Conservation (phyloP, 306 rosid genomes). For the Betula pendula region DNA sequence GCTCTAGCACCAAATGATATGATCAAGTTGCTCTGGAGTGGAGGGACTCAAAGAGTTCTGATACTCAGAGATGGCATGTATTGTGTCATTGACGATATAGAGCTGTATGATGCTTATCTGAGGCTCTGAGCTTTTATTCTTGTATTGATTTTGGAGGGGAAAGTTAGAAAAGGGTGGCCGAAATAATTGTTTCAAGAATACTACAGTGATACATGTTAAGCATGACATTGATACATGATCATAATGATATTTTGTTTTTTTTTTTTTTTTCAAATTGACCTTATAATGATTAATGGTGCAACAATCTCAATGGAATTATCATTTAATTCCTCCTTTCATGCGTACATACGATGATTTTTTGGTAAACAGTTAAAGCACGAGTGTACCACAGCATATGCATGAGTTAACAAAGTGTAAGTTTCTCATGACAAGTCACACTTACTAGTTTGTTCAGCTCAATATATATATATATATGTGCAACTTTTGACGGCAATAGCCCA, state of each 20-base stretch:
- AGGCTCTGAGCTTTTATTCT: neutral
- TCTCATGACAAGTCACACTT: neutral
- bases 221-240: neutral
- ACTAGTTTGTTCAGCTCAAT: neutral
- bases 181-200: constrained; percentile 16
- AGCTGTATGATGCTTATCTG: neutral
- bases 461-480: too few species aligned
- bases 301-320: neutral
- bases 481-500: too few species aligned
- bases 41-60: constrained; percentile 11
- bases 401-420: neutral
- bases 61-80: constrained; percentile 7
- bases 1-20: neutral
- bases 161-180: neutral
- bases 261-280: neutral
- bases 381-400: too few species aligned
- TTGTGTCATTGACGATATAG: constrained; percentile 9
- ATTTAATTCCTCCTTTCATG: neutral
- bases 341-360: too few species aligned
- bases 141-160: constrained; percentile 20
- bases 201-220: neutral
- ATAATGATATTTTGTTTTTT: neutral
- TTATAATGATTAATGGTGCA: neutral
- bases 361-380: too few species aligned
- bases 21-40: constrained; percentile 14